A percentile compares a stretch with the other conserved stretches of the same genome.
These are phyloP conservation scores for Lactarius deliciosus DNA, from an alignment of 768 basidiomycete species.

Conservation along the genomic window DNA sequence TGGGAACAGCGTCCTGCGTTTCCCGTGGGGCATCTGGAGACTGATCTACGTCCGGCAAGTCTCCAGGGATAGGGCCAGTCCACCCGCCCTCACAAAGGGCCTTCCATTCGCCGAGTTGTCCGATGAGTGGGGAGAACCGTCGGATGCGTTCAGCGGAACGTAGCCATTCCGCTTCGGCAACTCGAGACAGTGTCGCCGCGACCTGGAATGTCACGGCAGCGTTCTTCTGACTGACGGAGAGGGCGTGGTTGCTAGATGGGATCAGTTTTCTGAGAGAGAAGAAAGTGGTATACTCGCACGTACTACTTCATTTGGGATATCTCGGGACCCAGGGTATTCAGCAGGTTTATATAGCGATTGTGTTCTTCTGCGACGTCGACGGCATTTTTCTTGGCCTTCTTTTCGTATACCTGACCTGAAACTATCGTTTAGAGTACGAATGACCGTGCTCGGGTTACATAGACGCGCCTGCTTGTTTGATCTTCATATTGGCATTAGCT, in stretches of 20 bases:
- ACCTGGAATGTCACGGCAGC: conserved; percentile 55
- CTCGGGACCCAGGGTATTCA: conserved; percentile 71
- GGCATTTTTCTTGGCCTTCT: conserved; percentile 73
- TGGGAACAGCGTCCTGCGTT: conserved; percentile 6
- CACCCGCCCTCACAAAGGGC: conserved; percentile 76
- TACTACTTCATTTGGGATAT: conserved; percentile 81
- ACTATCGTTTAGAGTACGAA: not conserved
- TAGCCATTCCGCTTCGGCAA: conserved; percentile 81
- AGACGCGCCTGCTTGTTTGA: conserved; percentile 69
- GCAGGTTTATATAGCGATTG: conserved; percentile 70
- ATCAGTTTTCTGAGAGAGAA: not conserved
- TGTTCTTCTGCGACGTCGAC: conserved; percentile 72
- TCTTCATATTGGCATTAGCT: conserved; percentile 61
- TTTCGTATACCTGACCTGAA: conserved; percentile 70
- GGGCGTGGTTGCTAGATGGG: conserved; percentile 61
- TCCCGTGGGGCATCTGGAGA: conserved; percentile 2
- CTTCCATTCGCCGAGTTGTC: conserved; percentile 70
- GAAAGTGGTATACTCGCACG: conserved; percentile 33
- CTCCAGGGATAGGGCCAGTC: conserved; percentile 50
- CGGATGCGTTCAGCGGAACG: conserved; percentile 71
- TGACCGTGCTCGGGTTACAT: not conserved
- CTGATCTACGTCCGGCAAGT: conserved; percentile 40
- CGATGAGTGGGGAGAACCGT: conserved; percentile 62
- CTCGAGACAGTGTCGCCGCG: conserved; percentile 61
- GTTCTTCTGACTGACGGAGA: conserved; percentile 62